Percentiles rank a stretch among this genome's conserved stretches.
Conservation (phyloP, 2,329 filamentous ascomycete genomes). For the Trichoderma sp. region DNA sequence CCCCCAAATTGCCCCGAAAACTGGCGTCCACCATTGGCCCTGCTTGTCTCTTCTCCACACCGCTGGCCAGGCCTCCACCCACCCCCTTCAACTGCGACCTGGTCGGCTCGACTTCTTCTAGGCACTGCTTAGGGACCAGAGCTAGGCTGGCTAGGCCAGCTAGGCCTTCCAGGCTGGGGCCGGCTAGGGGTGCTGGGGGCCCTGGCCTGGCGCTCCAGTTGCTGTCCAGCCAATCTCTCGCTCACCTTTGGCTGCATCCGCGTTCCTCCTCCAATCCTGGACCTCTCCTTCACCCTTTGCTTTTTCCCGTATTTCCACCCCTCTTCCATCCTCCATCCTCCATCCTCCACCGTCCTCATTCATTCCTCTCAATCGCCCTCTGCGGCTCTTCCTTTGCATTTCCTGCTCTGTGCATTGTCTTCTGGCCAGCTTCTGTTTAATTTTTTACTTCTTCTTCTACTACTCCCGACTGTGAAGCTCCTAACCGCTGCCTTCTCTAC, state of each 20-base stretch:
- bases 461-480: background rate
- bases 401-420: constrained; percentile 21
- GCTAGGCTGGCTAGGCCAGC: constrained; percentile 3
- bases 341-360: constrained; percentile 18
- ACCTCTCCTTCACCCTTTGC: constrained; percentile 22
- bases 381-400: constrained; percentile 10
- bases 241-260: constrained; percentile 6
- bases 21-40: constrained; percentile 13
- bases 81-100: constrained; percentile 10
- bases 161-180: background rate
- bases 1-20: constrained; percentile 26
- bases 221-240: background rate
- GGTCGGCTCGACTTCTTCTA: background rate
- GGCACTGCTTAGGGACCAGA: constrained; percentile 16
- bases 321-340: constrained; percentile 17
- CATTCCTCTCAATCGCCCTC: constrained; percentile 22
- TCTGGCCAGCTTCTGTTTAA: constrained; percentile 21
- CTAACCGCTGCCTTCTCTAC: background rate
- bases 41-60: constrained; percentile 22
- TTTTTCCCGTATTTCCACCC: constrained; percentile 18
- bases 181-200: background rate
- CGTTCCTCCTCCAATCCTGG: constrained; percentile 19
- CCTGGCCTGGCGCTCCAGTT: background rate
- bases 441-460: background rate
- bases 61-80: constrained; percentile 21